Evolutionary conservation across 2,329 filamentous ascomycete species (phyloP).

Genomic region (Aureobasidium sp.): DNA sequence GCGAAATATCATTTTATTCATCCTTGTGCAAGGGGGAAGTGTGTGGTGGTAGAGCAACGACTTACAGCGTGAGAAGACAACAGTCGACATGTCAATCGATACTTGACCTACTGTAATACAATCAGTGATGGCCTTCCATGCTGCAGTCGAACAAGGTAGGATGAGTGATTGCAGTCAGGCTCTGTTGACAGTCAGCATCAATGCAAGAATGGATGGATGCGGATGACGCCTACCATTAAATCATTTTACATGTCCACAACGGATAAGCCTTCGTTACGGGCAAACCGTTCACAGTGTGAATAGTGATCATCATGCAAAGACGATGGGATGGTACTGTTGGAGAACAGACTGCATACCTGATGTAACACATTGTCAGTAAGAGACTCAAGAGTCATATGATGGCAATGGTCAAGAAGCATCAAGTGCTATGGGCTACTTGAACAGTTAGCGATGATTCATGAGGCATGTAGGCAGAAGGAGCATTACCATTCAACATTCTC

Average conservation of each 20-base stretch:
- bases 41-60: slow-evolving; percentile 11
- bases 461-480: background rate
- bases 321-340: background rate
- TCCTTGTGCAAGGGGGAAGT: slow-evolving; percentile 35
- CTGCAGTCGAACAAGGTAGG: background rate
- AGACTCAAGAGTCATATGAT: slow-evolving; percentile 22
- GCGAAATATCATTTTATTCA: slow-evolving; percentile 52
- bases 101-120: background rate
- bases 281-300: slow-evolving; percentile 16
- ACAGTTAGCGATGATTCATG: slow-evolving; percentile 21
- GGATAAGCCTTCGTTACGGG: slow-evolving; percentile 12
- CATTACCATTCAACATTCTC: slow-evolving; percentile 55
- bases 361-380: slow-evolving; percentile 26
- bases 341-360: slow-evolving; percentile 6
- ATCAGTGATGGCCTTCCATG: slow-evolving; percentile 8
- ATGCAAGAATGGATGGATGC: background rate
- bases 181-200: background rate
- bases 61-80: background rate
- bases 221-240: slow-evolving; percentile 7
- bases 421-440: slow-evolving; percentile 21
- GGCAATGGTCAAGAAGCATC: slow-evolving; percentile 24
- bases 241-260: slow-evolving; percentile 17
- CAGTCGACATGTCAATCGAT: background rate
- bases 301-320: slow-evolving; percentile 14
- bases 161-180: slow-evolving; percentile 14